Evolutionary conservation across 1,284 basidiomycete species (phyloP).

Genomic region (Papiliotrema laurentii): DNA sequence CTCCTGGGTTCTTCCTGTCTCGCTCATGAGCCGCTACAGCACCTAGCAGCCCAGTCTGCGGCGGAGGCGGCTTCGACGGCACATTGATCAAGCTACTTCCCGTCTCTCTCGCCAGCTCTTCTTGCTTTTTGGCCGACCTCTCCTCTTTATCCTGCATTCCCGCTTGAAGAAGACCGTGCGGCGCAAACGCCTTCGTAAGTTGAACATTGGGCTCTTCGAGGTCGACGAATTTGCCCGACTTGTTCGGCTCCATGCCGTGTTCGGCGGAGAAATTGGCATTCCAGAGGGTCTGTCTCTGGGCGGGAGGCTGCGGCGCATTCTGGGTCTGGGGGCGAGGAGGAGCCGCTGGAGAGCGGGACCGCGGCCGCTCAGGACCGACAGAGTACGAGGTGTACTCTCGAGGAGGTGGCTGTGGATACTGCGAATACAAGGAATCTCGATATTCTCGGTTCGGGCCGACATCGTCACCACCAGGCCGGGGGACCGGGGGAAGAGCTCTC

Average conservation of each 20-base stretch:
- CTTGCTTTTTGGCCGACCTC: constrained; percentile 88
- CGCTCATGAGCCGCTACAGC: constrained; percentile 93
- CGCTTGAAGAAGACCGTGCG: constrained; percentile 88
- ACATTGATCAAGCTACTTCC: constrained; percentile 91
- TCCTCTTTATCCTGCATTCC: constrained; percentile 94
- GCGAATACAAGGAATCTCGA: background rate
- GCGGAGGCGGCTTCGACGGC: constrained; percentile 87
- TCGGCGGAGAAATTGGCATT: constrained; percentile 72
- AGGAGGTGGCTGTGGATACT: background rate
- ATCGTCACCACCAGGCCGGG: constrained; percentile 3
- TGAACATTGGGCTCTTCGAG: constrained; percentile 67
- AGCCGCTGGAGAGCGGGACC: constrained; percentile 8
- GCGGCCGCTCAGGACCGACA: constrained; percentile 8
- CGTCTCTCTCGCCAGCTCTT: constrained; percentile 82
- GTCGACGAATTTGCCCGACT: constrained; percentile 63
- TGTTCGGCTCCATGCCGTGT: constrained; percentile 50
- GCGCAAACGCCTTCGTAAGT: constrained; percentile 88
- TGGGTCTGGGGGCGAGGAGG: constrained; percentile 9
- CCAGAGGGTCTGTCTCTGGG: constrained; percentile 58
- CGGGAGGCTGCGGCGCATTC: constrained; percentile 48
- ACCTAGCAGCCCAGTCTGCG: constrained; percentile 90
- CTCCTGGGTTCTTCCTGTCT: constrained; percentile 89
- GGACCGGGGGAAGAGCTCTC: constrained; percentile 24
- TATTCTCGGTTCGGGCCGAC: too few species aligned
- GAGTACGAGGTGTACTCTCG: constrained; percentile 2